Evolutionary conservation across 768 basidiomycete genomes (phyloP), one percentile per base, ranked within the genome.

Genomic region (Tremella fuciformis): DNA sequence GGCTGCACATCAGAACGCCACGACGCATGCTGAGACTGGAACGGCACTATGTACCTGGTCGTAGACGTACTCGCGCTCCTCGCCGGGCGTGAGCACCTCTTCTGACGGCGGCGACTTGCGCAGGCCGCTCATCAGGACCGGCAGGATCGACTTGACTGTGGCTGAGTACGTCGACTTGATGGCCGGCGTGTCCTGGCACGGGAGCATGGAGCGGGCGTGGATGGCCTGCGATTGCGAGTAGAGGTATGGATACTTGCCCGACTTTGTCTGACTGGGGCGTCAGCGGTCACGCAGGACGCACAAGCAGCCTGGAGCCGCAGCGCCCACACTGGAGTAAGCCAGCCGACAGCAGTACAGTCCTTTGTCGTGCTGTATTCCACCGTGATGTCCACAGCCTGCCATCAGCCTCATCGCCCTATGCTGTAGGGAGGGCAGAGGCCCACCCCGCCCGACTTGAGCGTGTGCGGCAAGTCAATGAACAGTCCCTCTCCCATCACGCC

Each of bases 181-280:
- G 1, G 88, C 87, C 2, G 93, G 88, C 0, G 87, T 88, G 71
- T 98, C 93, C 82, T 93, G 91, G 57, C 90, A 70, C 1, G 91
- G 92, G 0, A 84, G 82, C 41, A 94, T 76, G 2, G 86, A 82
- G 25, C 92, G 84, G 1, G 88, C 88, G 70, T 93, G 87, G 65
- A 92, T 94, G 2, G 93, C 89, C 64, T 96, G 91, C 69, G 88
- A 89, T 69, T 96, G 93, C 59, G 89, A 91, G 80, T 92, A 97
- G 15, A 97, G 76, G 77, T 88, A 96, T 0, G 89, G 86, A 72
- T 88, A 87, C 18, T 80, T 79, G 64, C 90, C 90, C 8, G 90
- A 90, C 59, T 89, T 88, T 0, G 91, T 96, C 77, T 91, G 86
- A 58, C 88, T 89, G 19, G 15, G 19, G 7, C n/a, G 47, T 49